Conservation (phyloP, 192 early-diverging fungal genomes). For the Coemansia nantahalensis region DNA sequence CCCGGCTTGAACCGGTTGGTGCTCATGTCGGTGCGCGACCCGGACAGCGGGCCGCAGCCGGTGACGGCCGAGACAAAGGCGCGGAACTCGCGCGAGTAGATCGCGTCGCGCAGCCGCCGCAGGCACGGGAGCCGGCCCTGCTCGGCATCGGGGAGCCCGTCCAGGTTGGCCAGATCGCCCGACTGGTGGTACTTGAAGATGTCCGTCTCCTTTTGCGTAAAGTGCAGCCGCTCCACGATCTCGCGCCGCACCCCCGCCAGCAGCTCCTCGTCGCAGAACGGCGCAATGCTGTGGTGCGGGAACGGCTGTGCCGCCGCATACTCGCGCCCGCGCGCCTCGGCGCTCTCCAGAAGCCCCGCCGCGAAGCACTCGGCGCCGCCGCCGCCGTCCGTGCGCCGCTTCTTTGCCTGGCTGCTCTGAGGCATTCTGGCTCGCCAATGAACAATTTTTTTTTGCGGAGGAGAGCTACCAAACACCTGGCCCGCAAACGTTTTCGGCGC, state of each 20-base stretch:
- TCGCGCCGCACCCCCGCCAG: constrained; percentile 64
- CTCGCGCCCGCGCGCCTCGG: too few species aligned
- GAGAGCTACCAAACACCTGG: too few species aligned
- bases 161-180: constrained; percentile 79
- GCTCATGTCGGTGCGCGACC: constrained; percentile 67
- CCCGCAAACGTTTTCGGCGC: too few species aligned
- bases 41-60: constrained; percentile 67
- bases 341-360: too few species aligned
- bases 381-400: too few species aligned
- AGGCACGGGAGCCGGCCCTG: constrained; percentile 55
- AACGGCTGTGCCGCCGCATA: constrained; percentile 55
- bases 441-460: too few species aligned
- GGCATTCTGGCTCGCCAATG: too few species aligned
- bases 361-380: too few species aligned
- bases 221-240: constrained; percentile 60
- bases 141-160: constrained; percentile 65
- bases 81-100: constrained; percentile 75
- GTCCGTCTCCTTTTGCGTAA: constrained; percentile 82
- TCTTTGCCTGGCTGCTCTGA: too few species aligned
- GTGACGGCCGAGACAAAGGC: constrained; percentile 63
- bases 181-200: constrained; percentile 82
- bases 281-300: constrained; percentile 60
- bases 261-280: constrained; percentile 61
- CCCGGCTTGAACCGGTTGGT: constrained; percentile 70
- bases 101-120: constrained; percentile 63